These are phyloP conservation scores for Yamadazyma kitorensis DNA, from an alignment of 805 yeast species.

Conservation along the genomic window DNA sequence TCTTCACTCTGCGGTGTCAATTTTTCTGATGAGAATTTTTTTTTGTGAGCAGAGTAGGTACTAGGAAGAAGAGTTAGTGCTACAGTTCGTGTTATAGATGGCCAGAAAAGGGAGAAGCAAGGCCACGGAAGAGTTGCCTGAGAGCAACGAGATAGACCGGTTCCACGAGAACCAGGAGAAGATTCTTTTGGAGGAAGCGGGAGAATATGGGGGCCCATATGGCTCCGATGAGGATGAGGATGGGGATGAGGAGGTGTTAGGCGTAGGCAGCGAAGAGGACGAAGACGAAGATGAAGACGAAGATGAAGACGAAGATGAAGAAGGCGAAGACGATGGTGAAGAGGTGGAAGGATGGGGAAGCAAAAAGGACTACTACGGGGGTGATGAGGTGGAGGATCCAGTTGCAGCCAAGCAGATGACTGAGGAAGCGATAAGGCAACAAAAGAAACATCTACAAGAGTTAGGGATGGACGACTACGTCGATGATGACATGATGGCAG, in stretches of 20 bases:
- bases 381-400: constrained; percentile 68
- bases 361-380: constrained; percentile 52
- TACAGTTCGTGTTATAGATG: constrained; percentile 18
- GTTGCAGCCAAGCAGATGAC: constrained; percentile 77
- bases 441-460: constrained; percentile 68
- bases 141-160: constrained; percentile 65
- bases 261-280: constrained; percentile 29
- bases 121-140: constrained; percentile 26
- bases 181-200: constrained; percentile 55
- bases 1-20: no score
- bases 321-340: constrained; percentile 23
- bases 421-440: constrained; percentile 83
- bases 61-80: no score
- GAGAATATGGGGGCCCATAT: constrained; percentile 30
- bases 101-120: constrained; percentile 16
- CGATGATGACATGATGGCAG: constrained; percentile 76
- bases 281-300: constrained; percentile 46
- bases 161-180: constrained; percentile 61
- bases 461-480: constrained; percentile 58
- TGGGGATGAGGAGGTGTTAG: constrained; percentile 49
- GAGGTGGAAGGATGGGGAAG: constrained; percentile 45
- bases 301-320: constrained; percentile 27
- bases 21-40: no score
- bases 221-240: constrained; percentile 17
- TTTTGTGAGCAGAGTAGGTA: no score